phyloP scores from a whole-genome alignment of 441 rosid genomes.

The Eutrema salsugineum region DNA sequence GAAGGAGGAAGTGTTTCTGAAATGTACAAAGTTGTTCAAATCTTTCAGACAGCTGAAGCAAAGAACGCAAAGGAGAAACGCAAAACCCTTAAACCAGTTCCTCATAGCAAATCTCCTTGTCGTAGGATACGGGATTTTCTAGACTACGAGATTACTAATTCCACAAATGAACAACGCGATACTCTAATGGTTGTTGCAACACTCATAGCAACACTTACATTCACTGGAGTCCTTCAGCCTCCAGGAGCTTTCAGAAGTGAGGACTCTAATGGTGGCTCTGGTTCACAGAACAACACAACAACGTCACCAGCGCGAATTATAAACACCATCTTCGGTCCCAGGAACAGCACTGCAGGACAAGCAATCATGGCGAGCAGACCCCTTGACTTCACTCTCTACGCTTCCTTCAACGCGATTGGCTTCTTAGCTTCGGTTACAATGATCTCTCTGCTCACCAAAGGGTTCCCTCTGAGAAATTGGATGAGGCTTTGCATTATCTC shows the following conservation, averaged over 20 bases:
- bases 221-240: conserved; percentile 32
- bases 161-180: not conserved
- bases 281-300: not conserved
- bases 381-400: conserved; percentile 1
- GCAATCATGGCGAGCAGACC: conserved; percentile 6
- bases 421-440: conserved; percentile 16
- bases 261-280: conserved; percentile 1
- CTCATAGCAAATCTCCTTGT: not conserved
- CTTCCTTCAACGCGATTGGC: conserved; percentile 15
- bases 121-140: not conserved
- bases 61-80: not conserved
- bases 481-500: conserved; percentile 26
- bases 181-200: conserved; percentile 15
- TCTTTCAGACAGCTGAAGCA: conserved; percentile 22
- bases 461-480: conserved; percentile 8
- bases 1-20: conserved; percentile 20
- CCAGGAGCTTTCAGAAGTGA: conserved; percentile 26
- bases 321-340: not conserved
- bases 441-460: conserved; percentile 14
- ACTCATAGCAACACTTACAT: conserved; percentile 40
- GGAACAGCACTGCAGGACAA: conserved; percentile 2
- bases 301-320: not conserved
- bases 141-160: not conserved
- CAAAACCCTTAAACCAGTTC: not conserved
- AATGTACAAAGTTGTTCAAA: conserved; percentile 10